Evolutionary conservation across 73 alveolate species (phyloP).

Genomic region (Blepharisma stoltei): DNA sequence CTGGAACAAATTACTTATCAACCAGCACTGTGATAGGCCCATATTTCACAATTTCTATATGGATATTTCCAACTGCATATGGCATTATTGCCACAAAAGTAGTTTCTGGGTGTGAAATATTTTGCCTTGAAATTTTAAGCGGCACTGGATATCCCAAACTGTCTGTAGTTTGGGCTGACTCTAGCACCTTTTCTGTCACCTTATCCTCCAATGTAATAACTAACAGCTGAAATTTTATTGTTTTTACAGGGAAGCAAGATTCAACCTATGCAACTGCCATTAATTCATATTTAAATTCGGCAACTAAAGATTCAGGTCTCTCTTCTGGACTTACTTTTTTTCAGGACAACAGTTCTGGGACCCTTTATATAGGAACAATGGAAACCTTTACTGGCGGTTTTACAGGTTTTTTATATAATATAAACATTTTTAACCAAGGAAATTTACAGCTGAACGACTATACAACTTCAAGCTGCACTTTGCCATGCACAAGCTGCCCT

Average conservation of each 20-base stretch:
- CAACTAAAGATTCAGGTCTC: neutral
- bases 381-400: neutral
- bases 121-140: neutral
- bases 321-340: neutral
- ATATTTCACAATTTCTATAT: neutral
- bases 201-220: neutral
- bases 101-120: neutral
- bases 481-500: no score
- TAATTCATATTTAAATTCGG: neutral
- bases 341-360: neutral
- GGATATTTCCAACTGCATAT: constrained; percentile 2
- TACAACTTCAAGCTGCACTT: no score
- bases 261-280: neutral
- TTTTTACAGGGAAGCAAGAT: neutral
- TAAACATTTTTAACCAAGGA: neutral
- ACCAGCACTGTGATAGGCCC: neutral
- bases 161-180: neutral
- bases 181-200: neutral
- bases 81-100: neutral
- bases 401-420: neutral
- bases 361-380: neutral
- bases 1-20: neutral
- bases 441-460: no score
- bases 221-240: neutral
- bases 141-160: neutral